Conservation (phyloP, 306 rosid species). For the Spatholobus suberectus region DNA sequence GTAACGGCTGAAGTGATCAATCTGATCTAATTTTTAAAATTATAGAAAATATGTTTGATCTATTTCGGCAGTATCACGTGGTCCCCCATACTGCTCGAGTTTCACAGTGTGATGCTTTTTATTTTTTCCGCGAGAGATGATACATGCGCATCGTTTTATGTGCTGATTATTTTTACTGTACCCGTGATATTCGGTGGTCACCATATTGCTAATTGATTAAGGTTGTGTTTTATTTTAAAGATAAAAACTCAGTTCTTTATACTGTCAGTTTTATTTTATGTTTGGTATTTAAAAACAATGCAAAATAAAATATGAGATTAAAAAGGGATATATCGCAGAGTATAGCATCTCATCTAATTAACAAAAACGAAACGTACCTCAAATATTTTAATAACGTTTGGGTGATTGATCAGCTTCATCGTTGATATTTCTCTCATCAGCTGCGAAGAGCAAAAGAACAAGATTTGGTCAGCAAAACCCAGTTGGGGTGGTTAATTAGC, state of each 20-base stretch:
- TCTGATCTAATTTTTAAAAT: not conserved
- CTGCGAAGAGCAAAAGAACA: constrained; percentile 44
- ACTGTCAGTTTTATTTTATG: too few relatives aligned
- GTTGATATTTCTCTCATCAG: constrained; percentile 83
- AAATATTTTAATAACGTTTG: constrained; percentile 73
- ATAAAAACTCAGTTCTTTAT: too few relatives aligned
- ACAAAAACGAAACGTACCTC: too few relatives aligned
- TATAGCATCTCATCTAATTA: too few relatives aligned
- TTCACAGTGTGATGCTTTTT: not conserved
- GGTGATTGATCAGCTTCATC: constrained; percentile 89
- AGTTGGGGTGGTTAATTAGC: too few relatives aligned
- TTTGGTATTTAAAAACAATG: not conserved
- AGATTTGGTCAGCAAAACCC: too few relatives aligned
- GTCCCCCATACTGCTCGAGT: not conserved
- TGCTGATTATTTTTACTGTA: too few relatives aligned
- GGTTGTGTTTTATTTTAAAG: too few relatives aligned
- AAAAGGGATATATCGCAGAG: too few relatives aligned
- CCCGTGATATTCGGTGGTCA: too few relatives aligned
- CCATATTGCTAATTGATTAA: too few relatives aligned
- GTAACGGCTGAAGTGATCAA: not conserved
- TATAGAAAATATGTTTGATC: not conserved
- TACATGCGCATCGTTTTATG: not conserved
- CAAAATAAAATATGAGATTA: not conserved
- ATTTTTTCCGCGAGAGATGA: not conserved
- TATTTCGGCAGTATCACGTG: not conserved